phyloP scores from a whole-genome alignment of 1,284 basidiomycete species.

The Ganoderma leucocontextum region DNA sequence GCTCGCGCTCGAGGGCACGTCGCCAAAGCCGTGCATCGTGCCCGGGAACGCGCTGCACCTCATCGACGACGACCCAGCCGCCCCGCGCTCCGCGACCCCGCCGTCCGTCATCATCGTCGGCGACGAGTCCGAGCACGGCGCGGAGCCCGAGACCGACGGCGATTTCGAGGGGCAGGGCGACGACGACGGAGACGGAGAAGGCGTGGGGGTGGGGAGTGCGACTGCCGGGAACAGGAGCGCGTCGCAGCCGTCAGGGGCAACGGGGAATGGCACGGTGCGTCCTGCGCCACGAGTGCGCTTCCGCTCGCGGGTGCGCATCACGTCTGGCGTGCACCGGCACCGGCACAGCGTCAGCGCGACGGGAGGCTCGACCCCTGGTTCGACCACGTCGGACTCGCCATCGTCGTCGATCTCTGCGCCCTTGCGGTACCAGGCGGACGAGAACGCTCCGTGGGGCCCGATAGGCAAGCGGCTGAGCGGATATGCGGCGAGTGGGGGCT shows the following conservation, averaged over 20 bases:
- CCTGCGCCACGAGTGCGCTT: slow-evolving; percentile 55
- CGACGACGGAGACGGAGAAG: background rate
- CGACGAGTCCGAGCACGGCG: slow-evolving; percentile 31
- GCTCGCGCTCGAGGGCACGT: slow-evolving; percentile 38
- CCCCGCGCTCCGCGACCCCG: slow-evolving; percentile 40
- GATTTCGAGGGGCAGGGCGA: slow-evolving; percentile 20
- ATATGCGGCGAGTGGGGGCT: slow-evolving; percentile 37
- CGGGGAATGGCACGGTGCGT: slow-evolving; percentile 18
- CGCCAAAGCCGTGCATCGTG: slow-evolving; percentile 45
- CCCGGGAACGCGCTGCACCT: slow-evolving; percentile 47
- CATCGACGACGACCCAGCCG: slow-evolving; percentile 44
- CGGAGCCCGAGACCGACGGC: slow-evolving; percentile 30
- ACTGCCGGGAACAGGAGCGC: slow-evolving; percentile 16
- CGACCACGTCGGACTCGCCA: slow-evolving; percentile 64
- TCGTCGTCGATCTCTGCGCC: slow-evolving; percentile 81
- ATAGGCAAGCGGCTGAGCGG: slow-evolving; percentile 62
- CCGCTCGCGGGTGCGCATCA: slow-evolving; percentile 64
- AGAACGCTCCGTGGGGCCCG: slow-evolving; percentile 62
- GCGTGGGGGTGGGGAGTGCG: slow-evolving; percentile 17
- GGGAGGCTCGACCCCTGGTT: slow-evolving; percentile 39
- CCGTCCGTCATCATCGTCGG: slow-evolving; percentile 40
- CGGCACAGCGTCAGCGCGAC: slow-evolving; percentile 30
- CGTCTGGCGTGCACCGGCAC: slow-evolving; percentile 52
- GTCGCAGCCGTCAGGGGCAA: slow-evolving; percentile 24
- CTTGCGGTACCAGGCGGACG: slow-evolving; percentile 62